Conservation (phyloP, 2,329 filamentous ascomycete genomes). For the Chaetomiaceae sp. region DNA sequence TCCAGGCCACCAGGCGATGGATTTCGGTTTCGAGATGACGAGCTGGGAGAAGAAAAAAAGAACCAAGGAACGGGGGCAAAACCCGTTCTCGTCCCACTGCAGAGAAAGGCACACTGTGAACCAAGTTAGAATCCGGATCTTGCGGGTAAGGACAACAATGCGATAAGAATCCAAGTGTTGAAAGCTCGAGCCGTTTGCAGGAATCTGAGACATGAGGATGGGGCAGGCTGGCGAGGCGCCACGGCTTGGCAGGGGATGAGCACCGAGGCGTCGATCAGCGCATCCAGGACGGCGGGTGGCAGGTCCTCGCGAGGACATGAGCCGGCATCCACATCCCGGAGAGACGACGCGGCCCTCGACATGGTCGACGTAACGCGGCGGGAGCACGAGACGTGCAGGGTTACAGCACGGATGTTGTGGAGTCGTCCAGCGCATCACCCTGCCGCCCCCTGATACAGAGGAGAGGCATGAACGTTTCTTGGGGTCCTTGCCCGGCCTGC, state of each 20-base stretch:
- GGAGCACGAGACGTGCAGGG: slow-evolving; percentile 14
- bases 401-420: slow-evolving; percentile 16
- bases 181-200: slow-evolving; percentile 4
- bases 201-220: slow-evolving; percentile 22
- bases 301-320: not conserved
- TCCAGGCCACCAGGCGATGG: not conserved
- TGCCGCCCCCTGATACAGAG: slow-evolving; percentile 6
- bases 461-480: no score
- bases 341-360: not conserved
- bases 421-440: slow-evolving; percentile 16
- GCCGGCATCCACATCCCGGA: not conserved
- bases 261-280: not conserved
- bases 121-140: slow-evolving; percentile 7
- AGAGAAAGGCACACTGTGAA: slow-evolving; percentile 3
- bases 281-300: not conserved
- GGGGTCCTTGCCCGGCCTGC: no score
- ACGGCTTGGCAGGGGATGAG: slow-evolving; percentile 6
- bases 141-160: slow-evolving; percentile 3
- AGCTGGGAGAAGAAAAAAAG: not conserved
- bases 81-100: not conserved
- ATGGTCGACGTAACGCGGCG: not conserved
- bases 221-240: slow-evolving; percentile 11
- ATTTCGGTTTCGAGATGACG: no score
- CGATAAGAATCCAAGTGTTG: not conserved
- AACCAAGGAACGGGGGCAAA: no score